Conservation (phyloP, 306 rosid species). For the Carpinus fangiana region DNA sequence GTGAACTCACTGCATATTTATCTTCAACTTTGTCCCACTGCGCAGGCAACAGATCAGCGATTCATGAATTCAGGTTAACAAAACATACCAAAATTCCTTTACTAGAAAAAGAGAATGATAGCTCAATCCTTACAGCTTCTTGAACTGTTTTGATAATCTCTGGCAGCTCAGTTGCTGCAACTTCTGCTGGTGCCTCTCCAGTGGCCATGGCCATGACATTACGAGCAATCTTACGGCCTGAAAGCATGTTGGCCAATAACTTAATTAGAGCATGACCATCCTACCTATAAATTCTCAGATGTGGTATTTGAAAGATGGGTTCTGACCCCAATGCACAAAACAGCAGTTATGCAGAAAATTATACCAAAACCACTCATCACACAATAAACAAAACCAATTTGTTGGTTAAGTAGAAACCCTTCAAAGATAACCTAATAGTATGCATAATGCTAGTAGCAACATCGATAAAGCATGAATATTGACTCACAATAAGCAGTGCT, state of each 20-base stretch:
- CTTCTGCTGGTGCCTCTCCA: conserved; percentile 84
- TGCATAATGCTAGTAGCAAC: too few species aligned
- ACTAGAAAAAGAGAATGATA: neutral
- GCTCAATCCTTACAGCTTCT: conserved; percentile 51
- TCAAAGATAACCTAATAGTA: too few species aligned
- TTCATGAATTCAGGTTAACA: conserved; percentile 13
- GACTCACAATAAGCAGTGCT: conserved; percentile 64
- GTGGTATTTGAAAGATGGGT: too few species aligned
- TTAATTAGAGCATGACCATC: neutral
- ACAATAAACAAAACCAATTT: too few species aligned
- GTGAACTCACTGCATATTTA: conserved; percentile 80
- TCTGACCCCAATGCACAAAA: too few species aligned
- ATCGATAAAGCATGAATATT: neutral
- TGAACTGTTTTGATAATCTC: conserved; percentile 67
- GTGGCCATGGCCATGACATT: conserved; percentile 89
- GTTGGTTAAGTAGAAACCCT: too few species aligned
- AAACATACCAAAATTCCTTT: neutral
- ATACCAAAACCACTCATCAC: too few species aligned
- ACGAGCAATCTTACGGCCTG: conserved; percentile 75
- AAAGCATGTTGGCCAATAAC: neutral
- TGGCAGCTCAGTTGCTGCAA: conserved; percentile 60
- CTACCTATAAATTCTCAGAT: neutral
- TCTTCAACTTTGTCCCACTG: conserved; percentile 97
- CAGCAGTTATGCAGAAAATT: too few species aligned
- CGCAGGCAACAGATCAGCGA: conserved; percentile 21